phyloP scores from a whole-genome alignment of 2,329 filamentous ascomycete genomes.

The Venturia pyrina region DNA sequence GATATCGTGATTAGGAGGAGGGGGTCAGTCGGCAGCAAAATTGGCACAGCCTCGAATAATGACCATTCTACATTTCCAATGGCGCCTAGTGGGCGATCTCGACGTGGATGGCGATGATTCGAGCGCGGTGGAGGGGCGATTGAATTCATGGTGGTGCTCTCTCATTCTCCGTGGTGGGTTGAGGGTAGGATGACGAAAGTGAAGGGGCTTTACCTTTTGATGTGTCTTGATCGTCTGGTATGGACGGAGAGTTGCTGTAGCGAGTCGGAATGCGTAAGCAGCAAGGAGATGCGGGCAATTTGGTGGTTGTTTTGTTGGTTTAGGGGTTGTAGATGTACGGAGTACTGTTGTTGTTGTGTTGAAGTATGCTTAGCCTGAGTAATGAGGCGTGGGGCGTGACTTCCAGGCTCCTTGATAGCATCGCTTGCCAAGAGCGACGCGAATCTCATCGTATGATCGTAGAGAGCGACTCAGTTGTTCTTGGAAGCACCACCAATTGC shows the following conservation, averaged over 20 bases:
- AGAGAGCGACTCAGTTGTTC: no score
- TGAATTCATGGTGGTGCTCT: background rate
- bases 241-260: background rate
- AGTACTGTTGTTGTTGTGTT: background rate
- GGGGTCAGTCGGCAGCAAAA: background rate
- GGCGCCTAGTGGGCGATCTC: background rate
- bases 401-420: background rate
- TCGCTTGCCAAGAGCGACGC: background rate
- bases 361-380: background rate
- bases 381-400: background rate
- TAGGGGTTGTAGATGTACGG: background rate
- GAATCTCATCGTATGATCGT: background rate
- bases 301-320: background rate
- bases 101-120: background rate
- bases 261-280: background rate
- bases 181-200: slow-evolving; percentile 5
- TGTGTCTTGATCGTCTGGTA: background rate
- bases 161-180: background rate
- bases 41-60: background rate
- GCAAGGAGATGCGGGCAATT: background rate
- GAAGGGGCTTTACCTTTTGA: slow-evolving; percentile 4
- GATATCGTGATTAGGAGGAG: slow-evolving; percentile 4
- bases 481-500: background rate
- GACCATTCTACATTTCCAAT: background rate
- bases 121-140: background rate